Conservation (phyloP, 1,139 yeast species). For the Pichia sp. region DNA sequence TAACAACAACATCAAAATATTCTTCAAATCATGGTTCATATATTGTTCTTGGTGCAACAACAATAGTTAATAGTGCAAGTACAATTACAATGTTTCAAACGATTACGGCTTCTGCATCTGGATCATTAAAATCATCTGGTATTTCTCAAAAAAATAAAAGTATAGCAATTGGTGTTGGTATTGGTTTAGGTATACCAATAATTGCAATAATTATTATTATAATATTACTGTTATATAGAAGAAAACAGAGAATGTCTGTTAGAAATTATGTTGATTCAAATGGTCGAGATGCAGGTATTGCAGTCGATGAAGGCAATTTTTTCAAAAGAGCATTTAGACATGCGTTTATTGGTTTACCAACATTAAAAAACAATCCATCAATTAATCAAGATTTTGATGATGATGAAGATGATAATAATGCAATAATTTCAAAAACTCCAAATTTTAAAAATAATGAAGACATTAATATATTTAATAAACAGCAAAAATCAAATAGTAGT, state of each 20-base stretch:
- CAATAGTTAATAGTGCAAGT: constrained; percentile 12
- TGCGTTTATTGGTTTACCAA: constrained; percentile 23
- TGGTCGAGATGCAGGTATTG: constrained; percentile 28
- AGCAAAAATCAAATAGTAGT: not conserved
- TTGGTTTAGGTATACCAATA: constrained; percentile 32
- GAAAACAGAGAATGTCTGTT: constrained; percentile 16
- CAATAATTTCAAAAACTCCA: constrained; percentile 3
- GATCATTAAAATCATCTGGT: constrained; percentile 24
- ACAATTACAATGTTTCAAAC: constrained; percentile 15
- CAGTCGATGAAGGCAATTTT: constrained; percentile 22
- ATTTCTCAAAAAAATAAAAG: constrained; percentile 37
- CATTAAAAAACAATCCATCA: constrained; percentile 9
- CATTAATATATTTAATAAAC: not conserved
- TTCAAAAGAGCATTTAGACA: constrained; percentile 16
- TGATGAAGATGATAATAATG: constrained; percentile 18
- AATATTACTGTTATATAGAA: constrained; percentile 19
- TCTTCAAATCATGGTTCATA: constrained; percentile 10
- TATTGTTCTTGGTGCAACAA: constrained; percentile 14
- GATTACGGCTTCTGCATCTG: constrained; percentile 17
- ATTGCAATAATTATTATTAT: constrained; percentile 19
- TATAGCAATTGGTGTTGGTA: constrained; percentile 45
- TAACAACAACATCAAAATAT: constrained; percentile 8
- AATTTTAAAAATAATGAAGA: constrained; percentile 5
- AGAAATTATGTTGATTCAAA: constrained; percentile 30
- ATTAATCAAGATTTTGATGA: constrained; percentile 22